A percentile compares a stretch with the other conserved stretches of the same genome.
phyloP scores from a whole-genome alignment of 2,329 filamentous ascomycete genomes.

The Cordyceps fumosorosea region DNA sequence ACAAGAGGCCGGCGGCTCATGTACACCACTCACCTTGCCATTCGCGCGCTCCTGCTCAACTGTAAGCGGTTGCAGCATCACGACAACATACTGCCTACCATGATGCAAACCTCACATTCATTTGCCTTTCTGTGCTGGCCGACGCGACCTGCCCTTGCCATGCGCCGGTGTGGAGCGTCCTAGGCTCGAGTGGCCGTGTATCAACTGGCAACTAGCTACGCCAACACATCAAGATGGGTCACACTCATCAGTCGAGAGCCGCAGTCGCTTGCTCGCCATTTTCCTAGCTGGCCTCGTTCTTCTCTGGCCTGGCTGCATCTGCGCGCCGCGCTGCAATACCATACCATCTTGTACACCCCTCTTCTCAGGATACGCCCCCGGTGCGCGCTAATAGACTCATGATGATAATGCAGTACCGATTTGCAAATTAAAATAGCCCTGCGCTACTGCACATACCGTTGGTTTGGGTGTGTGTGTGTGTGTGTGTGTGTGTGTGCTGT shows the following conservation, averaged over 20 bases:
- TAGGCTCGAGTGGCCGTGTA: conserved; percentile 55
- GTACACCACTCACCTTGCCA: background rate
- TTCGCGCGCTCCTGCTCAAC: too few relatives aligned
- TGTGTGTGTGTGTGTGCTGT: conserved; percentile 5
- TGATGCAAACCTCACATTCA: background rate
- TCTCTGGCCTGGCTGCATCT: conserved; percentile 7
- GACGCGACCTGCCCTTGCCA: conserved; percentile 23
- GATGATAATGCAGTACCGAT: conserved; percentile 10
- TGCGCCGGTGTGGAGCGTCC: conserved; percentile 55
- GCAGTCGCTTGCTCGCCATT: conserved; percentile 55
- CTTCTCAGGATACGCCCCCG: background rate
- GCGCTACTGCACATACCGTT: conserved; percentile 12
- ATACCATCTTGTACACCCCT: conserved; percentile 2
- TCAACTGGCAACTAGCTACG: conserved; percentile 78
- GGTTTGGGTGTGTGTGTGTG: background rate
- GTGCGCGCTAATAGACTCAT: conserved; percentile 16
- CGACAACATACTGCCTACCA: background rate
- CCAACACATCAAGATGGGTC: conserved; percentile 85
- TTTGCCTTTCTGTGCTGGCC: background rate
- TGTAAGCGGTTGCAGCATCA: background rate
- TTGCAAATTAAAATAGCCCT: conserved; percentile 15
- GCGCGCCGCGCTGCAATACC: background rate
- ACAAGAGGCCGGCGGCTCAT: background rate
- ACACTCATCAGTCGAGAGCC: conserved; percentile 59
- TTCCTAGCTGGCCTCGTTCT: conserved; percentile 3